phyloP scores from a whole-genome alignment of 2,329 filamentous ascomycete species.

The Didymosphaeria variabile region DNA sequence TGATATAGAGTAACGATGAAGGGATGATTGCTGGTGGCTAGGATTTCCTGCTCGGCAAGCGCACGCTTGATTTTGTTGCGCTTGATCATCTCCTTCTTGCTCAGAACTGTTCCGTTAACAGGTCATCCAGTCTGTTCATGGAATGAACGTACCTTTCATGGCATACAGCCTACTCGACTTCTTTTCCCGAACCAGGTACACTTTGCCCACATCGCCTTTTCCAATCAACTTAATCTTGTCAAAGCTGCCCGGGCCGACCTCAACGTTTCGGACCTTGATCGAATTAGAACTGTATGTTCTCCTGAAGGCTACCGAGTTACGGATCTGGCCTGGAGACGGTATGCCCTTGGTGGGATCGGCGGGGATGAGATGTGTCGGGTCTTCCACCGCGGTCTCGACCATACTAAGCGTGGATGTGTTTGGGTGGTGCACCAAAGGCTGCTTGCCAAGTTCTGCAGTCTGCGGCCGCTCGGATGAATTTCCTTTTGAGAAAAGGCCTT shows the following conservation, averaged over 20 bases:
- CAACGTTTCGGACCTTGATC: conserved; percentile 97
- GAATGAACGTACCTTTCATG: conserved; percentile 83
- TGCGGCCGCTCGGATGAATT: conserved; percentile 70
- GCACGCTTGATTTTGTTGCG: conserved; percentile 99
- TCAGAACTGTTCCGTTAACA: conserved; percentile 73
- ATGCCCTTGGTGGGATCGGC: conserved; percentile 61
- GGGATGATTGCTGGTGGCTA: conserved; percentile 97
- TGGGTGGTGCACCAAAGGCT: conserved; percentile 72
- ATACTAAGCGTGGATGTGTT: conserved; percentile 63
- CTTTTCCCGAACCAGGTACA: conserved; percentile 97
- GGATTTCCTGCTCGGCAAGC: conserved; percentile 94
- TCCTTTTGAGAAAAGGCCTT: conserved; percentile 77
- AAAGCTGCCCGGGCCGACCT: conserved; percentile 93
- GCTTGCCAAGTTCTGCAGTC: conserved; percentile 87
- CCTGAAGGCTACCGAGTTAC: conserved; percentile 77
- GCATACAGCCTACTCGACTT: conserved; percentile 95
- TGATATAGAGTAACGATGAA: conserved; percentile 99
- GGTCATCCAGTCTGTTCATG: background rate
- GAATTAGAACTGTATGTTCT: conserved; percentile 99
- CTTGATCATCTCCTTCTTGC: conserved; percentile 99
- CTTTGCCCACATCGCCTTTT: conserved; percentile 98
- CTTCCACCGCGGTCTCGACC: conserved; percentile 55
- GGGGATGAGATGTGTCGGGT: conserved; percentile 41
- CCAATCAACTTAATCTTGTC: conserved; percentile 99
- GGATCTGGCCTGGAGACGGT: conserved; percentile 71